Base-by-base conservation (phyloP, 2,329 filamentous ascomycete species). In the Colletotrichum lentis region DNA sequence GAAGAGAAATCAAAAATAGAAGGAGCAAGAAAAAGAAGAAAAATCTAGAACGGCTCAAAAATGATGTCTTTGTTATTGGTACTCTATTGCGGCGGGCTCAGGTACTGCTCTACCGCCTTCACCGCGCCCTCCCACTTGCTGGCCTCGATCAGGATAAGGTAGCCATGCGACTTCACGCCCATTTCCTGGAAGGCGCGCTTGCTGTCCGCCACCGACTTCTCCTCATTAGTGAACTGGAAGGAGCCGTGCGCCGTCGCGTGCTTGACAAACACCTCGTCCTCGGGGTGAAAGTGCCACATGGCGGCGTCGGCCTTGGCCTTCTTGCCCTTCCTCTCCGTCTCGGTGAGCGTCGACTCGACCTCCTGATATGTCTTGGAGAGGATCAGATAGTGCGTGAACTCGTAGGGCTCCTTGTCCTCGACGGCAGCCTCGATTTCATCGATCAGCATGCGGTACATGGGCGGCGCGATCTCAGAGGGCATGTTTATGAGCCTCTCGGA, bases 401-500 rank as follows among this genome's bases (percentile, higher is more conserved):
- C 85, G 79, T 97, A 98, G 0, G 94, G 94, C 80, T 98, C 94
- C 76, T 92, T 91, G 76, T 97, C 94, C 77, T 96, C 90, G 3
- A 97, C 83, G 1, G 96, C 96, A 76, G 91, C 94, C 74, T 91
- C 85, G 58, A 99, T 90, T 84, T 99, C 96, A 76, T 98, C 94
- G 56, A 92, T 83, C 58, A 99, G 87, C 93, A 97, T 97, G 58
- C 86, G 89, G 85, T 97, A 98, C 88, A 98, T 91, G 4, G 96
- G 95, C 37, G 96, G 95, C 16, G 94, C 89, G 71, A 97, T 90
- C 79, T 98, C 93, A 18, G 92, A 85, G n/a, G 96, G 96, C 84
- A 97, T 94, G 82, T 99, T 99, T 83, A 99, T 94, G 74, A 98
- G 84, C 24, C 95, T 89, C 79, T 99, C 96, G 2, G 93, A 92